Percentiles rank a stretch among this genome's conserved stretches.
Evolutionary conservation across 345 rosid genomes (phyloP).

Genomic region (Brassica incana): DNA sequence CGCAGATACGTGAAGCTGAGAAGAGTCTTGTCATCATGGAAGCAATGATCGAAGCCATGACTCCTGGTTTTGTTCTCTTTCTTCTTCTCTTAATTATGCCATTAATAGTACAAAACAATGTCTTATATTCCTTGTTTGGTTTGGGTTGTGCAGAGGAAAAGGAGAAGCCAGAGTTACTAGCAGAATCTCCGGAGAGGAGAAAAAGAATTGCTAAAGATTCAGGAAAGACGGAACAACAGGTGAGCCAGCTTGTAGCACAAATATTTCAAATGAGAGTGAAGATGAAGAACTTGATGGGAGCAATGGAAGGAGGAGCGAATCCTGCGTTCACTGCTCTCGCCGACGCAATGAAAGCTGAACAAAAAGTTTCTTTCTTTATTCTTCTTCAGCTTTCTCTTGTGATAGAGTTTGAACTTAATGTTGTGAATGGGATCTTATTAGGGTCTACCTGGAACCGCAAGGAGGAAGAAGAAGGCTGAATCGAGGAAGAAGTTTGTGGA

Average conservation of each 20-base stretch:
- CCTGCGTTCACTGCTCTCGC: constrained; percentile 86
- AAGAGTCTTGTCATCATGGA: constrained; percentile 83
- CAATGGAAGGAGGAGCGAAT: constrained; percentile 91
- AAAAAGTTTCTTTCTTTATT: constrained; percentile 56
- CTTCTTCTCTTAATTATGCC: not conserved
- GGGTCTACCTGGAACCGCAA: constrained; percentile 92
- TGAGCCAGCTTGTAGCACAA: constrained; percentile 93
- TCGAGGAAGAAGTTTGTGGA: constrained; percentile 56
- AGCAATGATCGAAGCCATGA: constrained; percentile 91
- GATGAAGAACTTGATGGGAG: constrained; percentile 97
- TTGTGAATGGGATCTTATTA: constrained; percentile 20
- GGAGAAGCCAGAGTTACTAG: constrained; percentile 89
- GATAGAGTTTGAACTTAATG: constrained; percentile 1
- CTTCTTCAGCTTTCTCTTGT: not conserved
- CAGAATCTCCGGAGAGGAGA: constrained; percentile 83
- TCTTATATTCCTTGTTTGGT: not conserved
- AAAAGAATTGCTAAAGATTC: constrained; percentile 84
- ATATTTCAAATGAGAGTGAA: constrained; percentile 93
- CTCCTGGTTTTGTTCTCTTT: constrained; percentile 56
- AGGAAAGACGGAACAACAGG: constrained; percentile 93
- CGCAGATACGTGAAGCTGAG: constrained; percentile 94
- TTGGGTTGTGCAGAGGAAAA: constrained; percentile 71
- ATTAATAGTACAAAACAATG: too few species aligned
- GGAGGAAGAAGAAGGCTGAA: constrained; percentile 70
- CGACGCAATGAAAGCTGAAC: constrained; percentile 77